phyloP scores from a whole-genome alignment of 1,284 basidiomycete genomes.

The Termitomyces sp. region DNA sequence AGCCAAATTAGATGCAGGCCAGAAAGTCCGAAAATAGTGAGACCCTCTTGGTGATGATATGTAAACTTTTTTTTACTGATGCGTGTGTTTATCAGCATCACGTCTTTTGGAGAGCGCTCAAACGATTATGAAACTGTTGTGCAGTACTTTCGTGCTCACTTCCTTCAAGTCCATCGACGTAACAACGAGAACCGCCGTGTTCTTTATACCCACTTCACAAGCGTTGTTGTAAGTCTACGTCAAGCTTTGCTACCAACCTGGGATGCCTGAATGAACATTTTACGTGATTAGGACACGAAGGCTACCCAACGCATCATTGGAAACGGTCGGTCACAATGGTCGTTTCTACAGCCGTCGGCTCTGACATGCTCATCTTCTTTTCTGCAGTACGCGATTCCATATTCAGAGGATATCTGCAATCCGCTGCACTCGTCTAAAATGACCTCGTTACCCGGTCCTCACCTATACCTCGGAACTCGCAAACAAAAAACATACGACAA shows the following conservation, averaged over 20 bases:
- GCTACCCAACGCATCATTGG: constrained; percentile 76
- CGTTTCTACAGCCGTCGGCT: constrained; percentile 5
- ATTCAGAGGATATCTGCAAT: constrained; percentile 67
- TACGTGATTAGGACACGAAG: constrained; percentile 59
- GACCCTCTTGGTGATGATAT: constrained; percentile 21
- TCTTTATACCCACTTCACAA: constrained; percentile 75
- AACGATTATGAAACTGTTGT: constrained; percentile 78
- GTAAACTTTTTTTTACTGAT: not conserved
- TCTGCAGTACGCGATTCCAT: constrained; percentile 62
- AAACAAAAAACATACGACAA: constrained; percentile 1
- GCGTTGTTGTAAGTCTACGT: constrained; percentile 57
- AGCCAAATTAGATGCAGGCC: constrained; percentile 60
- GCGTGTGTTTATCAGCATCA: constrained; percentile 48
- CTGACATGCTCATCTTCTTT: constrained; percentile 3
- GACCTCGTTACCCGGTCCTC: not conserved
- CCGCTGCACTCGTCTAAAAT: constrained; percentile 55
- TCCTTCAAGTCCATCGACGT: constrained; percentile 71
- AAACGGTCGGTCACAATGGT: constrained; percentile 51
- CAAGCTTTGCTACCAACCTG: not conserved
- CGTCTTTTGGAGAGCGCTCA: constrained; percentile 72
- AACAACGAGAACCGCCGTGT: constrained; percentile 76
- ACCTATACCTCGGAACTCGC: constrained; percentile 7
- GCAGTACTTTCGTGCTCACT: constrained; percentile 79
- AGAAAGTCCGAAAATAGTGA: constrained; percentile 74
- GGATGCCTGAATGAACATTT: constrained; percentile 8